Conservation (phyloP, 371 early-diverging fungal genomes). For the Mucor irregularis region DNA sequence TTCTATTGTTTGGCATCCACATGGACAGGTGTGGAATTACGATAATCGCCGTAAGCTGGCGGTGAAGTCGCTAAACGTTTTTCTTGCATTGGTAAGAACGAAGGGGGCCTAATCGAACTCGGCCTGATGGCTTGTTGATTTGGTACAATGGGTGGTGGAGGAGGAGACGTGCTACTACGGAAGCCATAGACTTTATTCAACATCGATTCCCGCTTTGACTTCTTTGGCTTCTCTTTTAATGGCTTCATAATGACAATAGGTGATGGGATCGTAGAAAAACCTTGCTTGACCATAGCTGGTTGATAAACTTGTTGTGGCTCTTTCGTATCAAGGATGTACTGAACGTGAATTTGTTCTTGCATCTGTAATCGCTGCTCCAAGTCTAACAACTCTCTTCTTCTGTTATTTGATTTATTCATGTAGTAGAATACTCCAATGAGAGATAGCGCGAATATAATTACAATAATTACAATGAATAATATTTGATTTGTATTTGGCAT, state of each 20-base stretch:
- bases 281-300: constrained; percentile 24
- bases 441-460: constrained; percentile 12
- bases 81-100: constrained; percentile 27
- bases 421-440: constrained; percentile 8
- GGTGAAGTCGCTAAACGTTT: constrained; percentile 1
- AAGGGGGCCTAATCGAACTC: constrained; percentile 15
- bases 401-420: constrained; percentile 7
- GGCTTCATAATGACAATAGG: constrained; percentile 13
- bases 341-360: constrained; percentile 8
- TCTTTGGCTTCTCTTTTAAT: too few relatives aligned
- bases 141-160: constrained; percentile 9
- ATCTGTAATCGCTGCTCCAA: constrained; percentile 18
- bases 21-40: constrained; percentile 2
- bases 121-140: not conserved
- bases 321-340: not conserved
- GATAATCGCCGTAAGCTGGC: constrained; percentile 9
- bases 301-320: constrained; percentile 1
- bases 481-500: constrained; percentile 20
- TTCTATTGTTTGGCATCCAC: not conserved
- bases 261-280: constrained; percentile 3
- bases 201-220: constrained; percentile 15
- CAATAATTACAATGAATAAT: constrained; percentile 17
- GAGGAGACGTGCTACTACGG: constrained; percentile 13
- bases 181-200: constrained; percentile 22
- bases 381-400: constrained; percentile 14